A percentile compares a stretch with the other conserved stretches of the same genome.
Evolutionary conservation across 2,329 filamentous ascomycete genomes (phyloP).

Genomic region (Didymella keratinophila): DNA sequence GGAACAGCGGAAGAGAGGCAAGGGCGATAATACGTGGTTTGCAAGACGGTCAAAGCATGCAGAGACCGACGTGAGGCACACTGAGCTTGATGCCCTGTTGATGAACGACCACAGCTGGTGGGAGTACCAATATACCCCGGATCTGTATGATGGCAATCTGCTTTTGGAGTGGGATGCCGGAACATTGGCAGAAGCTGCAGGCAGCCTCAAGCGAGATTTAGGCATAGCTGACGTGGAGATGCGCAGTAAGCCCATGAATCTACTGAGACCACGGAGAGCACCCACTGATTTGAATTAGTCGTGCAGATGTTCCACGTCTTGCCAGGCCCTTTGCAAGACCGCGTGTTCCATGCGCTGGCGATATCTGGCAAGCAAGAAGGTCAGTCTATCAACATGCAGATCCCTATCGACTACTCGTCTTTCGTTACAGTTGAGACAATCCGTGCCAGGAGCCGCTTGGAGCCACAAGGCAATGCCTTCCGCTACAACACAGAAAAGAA

Average conservation of each 20-base stretch:
- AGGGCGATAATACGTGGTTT: slow-evolving; percentile 66
- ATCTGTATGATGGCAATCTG: slow-evolving; percentile 59
- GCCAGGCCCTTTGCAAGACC: slow-evolving; percentile 64
- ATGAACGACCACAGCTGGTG: slow-evolving; percentile 65
- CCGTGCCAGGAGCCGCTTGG: slow-evolving; percentile 27
- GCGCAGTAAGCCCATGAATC: slow-evolving; percentile 40
- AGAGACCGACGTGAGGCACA: slow-evolving; percentile 60
- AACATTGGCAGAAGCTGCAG: slow-evolving; percentile 35
- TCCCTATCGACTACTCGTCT: slow-evolving; percentile 64
- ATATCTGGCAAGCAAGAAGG: slow-evolving; percentile 58
- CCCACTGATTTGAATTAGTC: slow-evolving; percentile 43
- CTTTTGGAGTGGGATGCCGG: slow-evolving; percentile 55
- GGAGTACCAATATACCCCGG: slow-evolving; percentile 67
- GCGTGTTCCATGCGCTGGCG: slow-evolving; percentile 73
- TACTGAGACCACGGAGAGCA: neutral
- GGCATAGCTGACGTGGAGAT: slow-evolving; percentile 47
- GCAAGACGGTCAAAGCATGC: slow-evolving; percentile 64
- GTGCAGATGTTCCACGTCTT: slow-evolving; percentile 73
- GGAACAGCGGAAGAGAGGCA: slow-evolving; percentile 28
- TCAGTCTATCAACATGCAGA: slow-evolving; percentile 51
- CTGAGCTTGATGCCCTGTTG: slow-evolving; percentile 68
- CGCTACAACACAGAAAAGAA: slow-evolving; percentile 19
- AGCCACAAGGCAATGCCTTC: slow-evolving; percentile 16
- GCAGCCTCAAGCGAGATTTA: slow-evolving; percentile 26
- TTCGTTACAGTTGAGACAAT: slow-evolving; percentile 36